phyloP scores from a whole-genome alignment of 208 protist species.

The Borovskyia barvae region DNA sequence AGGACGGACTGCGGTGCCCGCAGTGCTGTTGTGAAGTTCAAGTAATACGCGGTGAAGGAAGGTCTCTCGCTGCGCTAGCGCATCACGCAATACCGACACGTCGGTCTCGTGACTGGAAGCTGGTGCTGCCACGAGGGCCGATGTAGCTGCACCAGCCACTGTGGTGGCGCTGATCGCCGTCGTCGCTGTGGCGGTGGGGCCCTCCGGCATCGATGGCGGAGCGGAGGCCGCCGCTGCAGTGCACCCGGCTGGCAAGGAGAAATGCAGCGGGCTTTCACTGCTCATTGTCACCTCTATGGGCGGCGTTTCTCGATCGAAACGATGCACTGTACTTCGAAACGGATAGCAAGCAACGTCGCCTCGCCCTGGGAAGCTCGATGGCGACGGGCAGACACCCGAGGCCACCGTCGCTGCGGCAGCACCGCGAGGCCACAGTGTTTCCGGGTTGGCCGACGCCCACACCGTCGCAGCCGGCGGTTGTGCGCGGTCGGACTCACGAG shows the following conservation, averaged over 20 bases:
- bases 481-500: background rate
- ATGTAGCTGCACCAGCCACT: background rate
- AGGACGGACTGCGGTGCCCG: background rate
- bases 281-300: constrained; percentile 28
- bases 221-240: background rate
- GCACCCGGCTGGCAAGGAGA: background rate
- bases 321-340: too few species aligned
- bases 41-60: constrained; percentile 25
- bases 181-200: background rate
- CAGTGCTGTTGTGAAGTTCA: constrained; percentile 7
- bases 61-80: constrained; percentile 23
- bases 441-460: constrained; percentile 21
- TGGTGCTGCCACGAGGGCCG: background rate
- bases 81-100: constrained; percentile 15
- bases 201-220: background rate
- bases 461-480: constrained; percentile 7
- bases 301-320: too few species aligned
- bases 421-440: constrained; percentile 2
- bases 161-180: background rate
- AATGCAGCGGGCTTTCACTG: constrained; percentile 13
- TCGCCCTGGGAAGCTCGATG: background rate
- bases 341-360: constrained; percentile 14
- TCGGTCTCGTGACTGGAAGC: background rate
- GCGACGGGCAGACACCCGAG: background rate
- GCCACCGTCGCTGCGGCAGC: background rate